Percentiles rank a stretch among this genome's conserved stretches.
These are phyloP conservation scores for Amauroascus verrucosus DNA, from an alignment of 2,329 filamentous ascomycete genomes.

Conservation along the genomic window DNA sequence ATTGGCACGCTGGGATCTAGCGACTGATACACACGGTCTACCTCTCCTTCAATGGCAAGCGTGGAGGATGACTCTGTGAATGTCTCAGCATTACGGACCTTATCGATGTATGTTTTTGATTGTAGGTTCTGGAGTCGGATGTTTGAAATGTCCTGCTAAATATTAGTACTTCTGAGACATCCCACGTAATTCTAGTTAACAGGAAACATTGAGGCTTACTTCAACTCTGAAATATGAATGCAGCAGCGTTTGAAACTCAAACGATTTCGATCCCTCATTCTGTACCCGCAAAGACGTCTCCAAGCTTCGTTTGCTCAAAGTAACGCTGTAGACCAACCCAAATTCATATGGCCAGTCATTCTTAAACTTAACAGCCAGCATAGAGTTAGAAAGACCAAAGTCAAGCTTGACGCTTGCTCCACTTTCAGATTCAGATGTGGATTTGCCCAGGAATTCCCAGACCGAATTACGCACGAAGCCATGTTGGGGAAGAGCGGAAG, in stretches of 20 bases:
- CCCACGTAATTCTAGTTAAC: neutral
- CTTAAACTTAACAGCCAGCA: conserved; percentile 57
- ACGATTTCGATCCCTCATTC: conserved; percentile 71
- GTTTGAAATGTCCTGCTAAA: conserved; percentile 61
- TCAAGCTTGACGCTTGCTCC: conserved; percentile 80
- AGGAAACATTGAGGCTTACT: conserved; percentile 43
- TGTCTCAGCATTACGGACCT: conserved; percentile 56
- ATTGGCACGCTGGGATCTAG: conserved; percentile 44
- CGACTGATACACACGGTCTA: conserved; percentile 73
- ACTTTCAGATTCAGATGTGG: conserved; percentile 53
- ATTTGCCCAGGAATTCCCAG: conserved; percentile 93
- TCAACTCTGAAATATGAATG: conserved; percentile 81
- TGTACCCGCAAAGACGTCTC: conserved; percentile 75
- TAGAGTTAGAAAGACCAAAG: conserved; percentile 72
- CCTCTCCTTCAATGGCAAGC: conserved; percentile 64
- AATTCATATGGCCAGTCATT: conserved; percentile 79
- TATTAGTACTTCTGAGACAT: neutral
- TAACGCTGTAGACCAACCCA: conserved; percentile 86
- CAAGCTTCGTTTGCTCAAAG: conserved; percentile 62
- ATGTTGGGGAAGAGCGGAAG: conserved; percentile 68
- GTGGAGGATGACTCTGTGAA: conserved; percentile 55
- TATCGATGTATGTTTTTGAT: conserved; percentile 69
- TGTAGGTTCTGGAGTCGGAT: conserved; percentile 66
- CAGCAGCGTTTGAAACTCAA: conserved; percentile 84
- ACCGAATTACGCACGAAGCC: conserved; percentile 34